Base-by-base conservation (phyloP, 768 basidiomycete species). In the Gloeopeniophorella convolvens region DNA sequence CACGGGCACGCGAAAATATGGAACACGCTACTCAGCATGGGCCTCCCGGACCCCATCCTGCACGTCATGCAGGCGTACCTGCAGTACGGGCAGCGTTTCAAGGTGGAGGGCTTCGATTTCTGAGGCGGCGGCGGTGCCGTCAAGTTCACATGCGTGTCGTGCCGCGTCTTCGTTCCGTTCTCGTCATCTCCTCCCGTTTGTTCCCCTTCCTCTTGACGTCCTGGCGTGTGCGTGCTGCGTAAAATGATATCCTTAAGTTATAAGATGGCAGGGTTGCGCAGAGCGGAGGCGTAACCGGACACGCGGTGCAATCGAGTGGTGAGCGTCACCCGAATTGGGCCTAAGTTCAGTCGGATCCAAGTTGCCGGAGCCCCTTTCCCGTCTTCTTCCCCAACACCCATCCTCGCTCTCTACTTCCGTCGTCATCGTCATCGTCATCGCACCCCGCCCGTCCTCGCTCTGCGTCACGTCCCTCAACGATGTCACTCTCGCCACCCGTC, bases 1-100 rank as follows among this genome's bases (percentile, higher is more conserved):
- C 92, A 98, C 57, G 96, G 96, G 0, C 87, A 92, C 59, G 86
- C 83, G 54, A 98, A 98, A 70, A 92, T 98, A 54, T 80, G 84
- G 45, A 96, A 90, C 64, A 94, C 94, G 6, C 68, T 99, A 23
- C 68, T 96, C 47, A 95, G 92, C 63, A 94, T 96, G 89, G 89
- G 90, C 3, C 73, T 98, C 7, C 94, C 94, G 1, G 88, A 91
- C 2, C 76, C 86, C 7, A 86, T 96, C 48, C 72, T 88, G 60
- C 92, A 89, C 70, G 88, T 96, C 58, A 92, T 98, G 89, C 83
- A 93, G 56, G 83, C 85, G 54, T 93, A 91, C 65, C 70, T 95
- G 64, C 79, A 84, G 59, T 95, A 94, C 66, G 94, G 90, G 12
- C 82, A 80, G 66, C 74, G 71, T 45, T 96, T 97, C 73, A 85